A percentile compares a stretch with the other conserved stretches of the same genome.
Evolutionary conservation across 345 rosid species (phyloP).

Genomic region (Camelina neglecta): DNA sequence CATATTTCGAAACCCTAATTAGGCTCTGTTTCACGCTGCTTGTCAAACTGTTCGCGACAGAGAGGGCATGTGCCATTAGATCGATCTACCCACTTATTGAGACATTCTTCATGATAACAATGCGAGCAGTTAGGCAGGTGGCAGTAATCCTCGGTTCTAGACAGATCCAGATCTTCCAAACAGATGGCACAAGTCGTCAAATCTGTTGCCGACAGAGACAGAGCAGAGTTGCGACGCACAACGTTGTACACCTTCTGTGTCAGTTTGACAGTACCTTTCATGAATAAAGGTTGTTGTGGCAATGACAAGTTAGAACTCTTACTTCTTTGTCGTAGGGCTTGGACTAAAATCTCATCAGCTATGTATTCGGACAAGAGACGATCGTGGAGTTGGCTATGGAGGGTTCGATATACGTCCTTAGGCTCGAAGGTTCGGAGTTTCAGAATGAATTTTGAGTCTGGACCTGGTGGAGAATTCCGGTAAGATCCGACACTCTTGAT

Average conservation of each 20-base stretch:
- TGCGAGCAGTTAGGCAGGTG: not conserved
- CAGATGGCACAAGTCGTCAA: slow-evolving; percentile 33
- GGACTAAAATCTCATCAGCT: not conserved
- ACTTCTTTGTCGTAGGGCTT: not conserved
- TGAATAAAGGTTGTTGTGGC: not conserved
- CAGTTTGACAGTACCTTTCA: not conserved
- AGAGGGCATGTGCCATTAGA: slow-evolving; percentile 9
- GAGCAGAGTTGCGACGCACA: not conserved
- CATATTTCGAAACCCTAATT: not conserved
- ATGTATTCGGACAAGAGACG: slow-evolving; percentile 14
- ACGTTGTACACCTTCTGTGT: not conserved
- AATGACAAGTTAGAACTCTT: not conserved
- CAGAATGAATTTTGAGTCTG: not conserved
- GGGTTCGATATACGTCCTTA: not conserved
- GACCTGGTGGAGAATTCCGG: not conserved
- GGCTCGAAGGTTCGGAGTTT: not conserved
- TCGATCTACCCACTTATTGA: not conserved
- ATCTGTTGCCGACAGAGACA: not conserved
- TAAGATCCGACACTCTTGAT: not conserved
- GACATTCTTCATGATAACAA: slow-evolving; percentile 14
- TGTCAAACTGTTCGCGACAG: not conserved
- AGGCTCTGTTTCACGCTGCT: not conserved
- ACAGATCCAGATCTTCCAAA: slow-evolving; percentile 32
- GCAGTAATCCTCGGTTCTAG: not conserved
- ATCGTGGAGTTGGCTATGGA: not conserved